Base-by-base conservation (phyloP, 2,329 filamentous ascomycete genomes). In the Helminthosporium solani region DNA sequence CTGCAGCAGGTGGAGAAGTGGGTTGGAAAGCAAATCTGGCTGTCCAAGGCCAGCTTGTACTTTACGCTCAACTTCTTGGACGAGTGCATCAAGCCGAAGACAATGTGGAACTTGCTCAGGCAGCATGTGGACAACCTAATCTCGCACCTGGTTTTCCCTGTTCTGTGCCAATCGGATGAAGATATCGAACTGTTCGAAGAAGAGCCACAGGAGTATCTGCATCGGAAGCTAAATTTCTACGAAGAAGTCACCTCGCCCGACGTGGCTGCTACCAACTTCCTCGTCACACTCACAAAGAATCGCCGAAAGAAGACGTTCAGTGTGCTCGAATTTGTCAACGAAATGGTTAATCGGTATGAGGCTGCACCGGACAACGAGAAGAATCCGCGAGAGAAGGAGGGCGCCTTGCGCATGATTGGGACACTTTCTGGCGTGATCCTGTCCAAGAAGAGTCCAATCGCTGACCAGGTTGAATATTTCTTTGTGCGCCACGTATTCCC, bases 401-500 rank as follows among this genome's bases (percentile, higher is more conserved):
- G 94, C 63, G 94, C 94, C 38, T 73, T 99, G 64, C 83, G 94
- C 52, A 97, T 99, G 90, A 97, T 99, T 64, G 94, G 91, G 20
- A 96, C 92, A 1, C 77, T 99, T 37, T 89, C 94, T 0, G 88
- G 90, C 25, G 92, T 99, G 42, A 95, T 99, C 39, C 79, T 99
- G 28, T 90, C 90, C 58, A 99, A 97, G 80, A 97, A 97, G 80
- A 96, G 91, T 65, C 94, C 94, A 1, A 96, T 99, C 56, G 94
- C 92, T 28, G 88, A 96, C 65, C 90, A 97, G 71, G 91, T 97
- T 46, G 94, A 99, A 72, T 96, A 96, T 72, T 99, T 99, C 78
- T 87, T 99, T 57, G 92, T 97, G 42, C 88, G 92, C 64, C 95
- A 97, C 65, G 94, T 99, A 46, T 97, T 99, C 77, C 94, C 94